Evolutionary conservation across 345 rosid genomes (phyloP).

Genomic region (Toxicodendron radicans): DNA sequence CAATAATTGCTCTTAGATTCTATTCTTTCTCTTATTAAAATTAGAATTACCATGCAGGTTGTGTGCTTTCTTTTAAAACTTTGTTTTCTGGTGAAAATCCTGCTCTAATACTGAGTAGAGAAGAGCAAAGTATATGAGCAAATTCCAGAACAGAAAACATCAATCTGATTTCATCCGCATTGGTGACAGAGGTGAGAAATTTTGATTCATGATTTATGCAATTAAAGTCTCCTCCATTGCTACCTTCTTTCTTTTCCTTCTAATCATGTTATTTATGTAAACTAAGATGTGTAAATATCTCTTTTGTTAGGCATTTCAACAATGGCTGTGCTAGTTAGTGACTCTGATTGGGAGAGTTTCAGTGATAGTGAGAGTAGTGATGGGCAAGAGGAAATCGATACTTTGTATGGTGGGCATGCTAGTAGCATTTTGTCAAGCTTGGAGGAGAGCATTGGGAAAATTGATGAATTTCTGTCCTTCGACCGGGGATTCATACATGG

Average conservation of each 20-base stretch:
- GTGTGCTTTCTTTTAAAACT: neutral
- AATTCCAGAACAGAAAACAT: neutral
- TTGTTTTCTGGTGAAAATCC: neutral
- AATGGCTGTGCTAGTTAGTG: slow-evolving; percentile 64
- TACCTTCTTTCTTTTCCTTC: slow-evolving; percentile 10
- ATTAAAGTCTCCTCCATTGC: slow-evolving; percentile 12
- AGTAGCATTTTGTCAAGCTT: slow-evolving; percentile 70
- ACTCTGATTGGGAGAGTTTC: slow-evolving; percentile 85
- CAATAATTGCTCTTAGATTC: neutral
- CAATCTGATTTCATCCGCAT: slow-evolving; percentile 4
- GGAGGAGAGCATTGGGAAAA: slow-evolving; percentile 80
- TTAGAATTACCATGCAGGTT: neutral
- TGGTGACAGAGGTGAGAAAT: slow-evolving; percentile 7
- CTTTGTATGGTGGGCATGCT: slow-evolving; percentile 60
- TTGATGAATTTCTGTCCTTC: slow-evolving; percentile 84
- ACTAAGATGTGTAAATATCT: neutral
- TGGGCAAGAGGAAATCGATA: slow-evolving; percentile 60
- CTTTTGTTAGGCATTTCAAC: slow-evolving; percentile 34
- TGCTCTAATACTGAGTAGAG: neutral
- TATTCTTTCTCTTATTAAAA: neutral
- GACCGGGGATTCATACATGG: slow-evolving; percentile 75
- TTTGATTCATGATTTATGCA: neutral
- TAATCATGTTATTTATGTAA: slow-evolving; percentile 9
- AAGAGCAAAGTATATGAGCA: neutral
- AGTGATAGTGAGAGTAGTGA: slow-evolving; percentile 86